Evolutionary conservation across 164 flowering plant species (phyloP).

Genomic region (Vitis labrusca): DNA sequence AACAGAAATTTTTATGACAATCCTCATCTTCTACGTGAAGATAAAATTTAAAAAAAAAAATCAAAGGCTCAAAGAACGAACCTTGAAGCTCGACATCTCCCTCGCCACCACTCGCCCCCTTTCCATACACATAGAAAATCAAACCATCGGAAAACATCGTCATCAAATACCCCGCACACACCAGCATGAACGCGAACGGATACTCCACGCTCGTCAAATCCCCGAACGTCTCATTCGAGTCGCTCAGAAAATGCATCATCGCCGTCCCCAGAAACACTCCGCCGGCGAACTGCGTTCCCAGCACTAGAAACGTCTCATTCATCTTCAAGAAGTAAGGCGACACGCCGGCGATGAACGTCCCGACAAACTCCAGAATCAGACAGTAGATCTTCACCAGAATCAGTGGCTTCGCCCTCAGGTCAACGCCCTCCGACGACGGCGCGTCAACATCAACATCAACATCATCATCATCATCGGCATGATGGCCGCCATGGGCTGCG

Average conservation of each 20-base stretch:
- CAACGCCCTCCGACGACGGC: background rate
- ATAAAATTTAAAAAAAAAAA: background rate
- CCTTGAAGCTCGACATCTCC: slow-evolving; percentile 48
- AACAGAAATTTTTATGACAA: too few relatives aligned
- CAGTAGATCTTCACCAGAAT: slow-evolving; percentile 64
- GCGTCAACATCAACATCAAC: slow-evolving; percentile 2
- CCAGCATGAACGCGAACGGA: slow-evolving; percentile 78
- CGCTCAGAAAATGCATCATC: slow-evolving; percentile 71
- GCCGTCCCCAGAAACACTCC: slow-evolving; percentile 80
- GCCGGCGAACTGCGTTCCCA: slow-evolving; percentile 82
- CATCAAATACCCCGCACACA: slow-evolving; percentile 61
- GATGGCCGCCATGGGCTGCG: slow-evolving; percentile 29
- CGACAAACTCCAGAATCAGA: slow-evolving; percentile 49
- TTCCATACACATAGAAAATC: slow-evolving; percentile 38
- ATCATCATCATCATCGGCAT: slow-evolving; percentile 19
- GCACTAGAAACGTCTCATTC: slow-evolving; percentile 57
- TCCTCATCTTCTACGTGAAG: background rate
- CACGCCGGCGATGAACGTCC: slow-evolving; percentile 58
- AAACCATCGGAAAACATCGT: slow-evolving; percentile 68
- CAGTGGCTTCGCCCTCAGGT: slow-evolving; percentile 45
- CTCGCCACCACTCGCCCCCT: slow-evolving; percentile 3
- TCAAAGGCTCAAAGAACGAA: slow-evolving; percentile 3
- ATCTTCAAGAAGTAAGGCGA: slow-evolving; percentile 71
- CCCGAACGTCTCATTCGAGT: slow-evolving; percentile 57
- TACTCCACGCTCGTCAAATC: slow-evolving; percentile 49